These are phyloP conservation scores for Aphanocladium album DNA, from an alignment of 2,329 filamentous ascomycete genomes.

Conservation along the genomic window DNA sequence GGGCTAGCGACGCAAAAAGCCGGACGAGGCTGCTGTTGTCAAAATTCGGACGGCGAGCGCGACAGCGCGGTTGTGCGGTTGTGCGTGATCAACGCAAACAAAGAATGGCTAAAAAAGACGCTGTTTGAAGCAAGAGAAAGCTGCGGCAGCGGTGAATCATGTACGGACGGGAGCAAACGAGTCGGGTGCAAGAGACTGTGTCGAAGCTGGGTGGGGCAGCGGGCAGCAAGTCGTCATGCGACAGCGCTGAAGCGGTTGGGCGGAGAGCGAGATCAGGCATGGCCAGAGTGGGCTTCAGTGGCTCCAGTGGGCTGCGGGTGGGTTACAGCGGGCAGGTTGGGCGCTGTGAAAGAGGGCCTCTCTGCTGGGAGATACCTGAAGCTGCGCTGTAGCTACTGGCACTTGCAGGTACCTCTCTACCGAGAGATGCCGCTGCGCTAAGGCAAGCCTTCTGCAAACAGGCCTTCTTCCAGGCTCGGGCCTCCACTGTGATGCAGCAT, in stretches of 20 bases:
- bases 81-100: not conserved
- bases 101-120: not conserved
- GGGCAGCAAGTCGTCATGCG: conserved; percentile 13
- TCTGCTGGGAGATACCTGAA: not conserved
- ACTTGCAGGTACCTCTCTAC: not conserved
- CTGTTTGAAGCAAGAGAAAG: not conserved
- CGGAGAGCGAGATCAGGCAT: conserved; percentile 6
- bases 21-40: too few relatives aligned
- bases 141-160: conserved; percentile 9
- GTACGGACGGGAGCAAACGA: not conserved
- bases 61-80: too few relatives aligned
- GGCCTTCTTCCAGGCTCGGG: not conserved
- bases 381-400: not conserved
- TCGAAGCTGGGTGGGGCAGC: conserved; percentile 8
- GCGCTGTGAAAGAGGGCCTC: not conserved
- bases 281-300: not conserved
- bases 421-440: not conserved
- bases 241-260: not conserved
- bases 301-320: not conserved
- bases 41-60: too few relatives aligned
- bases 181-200: not conserved
- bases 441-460: not conserved
- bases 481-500: not conserved
- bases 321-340: not conserved
- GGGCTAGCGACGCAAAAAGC: not conserved